phyloP scores from a whole-genome alignment of 1,284 basidiomycete species.

The Phaffia rhodozyma region DNA sequence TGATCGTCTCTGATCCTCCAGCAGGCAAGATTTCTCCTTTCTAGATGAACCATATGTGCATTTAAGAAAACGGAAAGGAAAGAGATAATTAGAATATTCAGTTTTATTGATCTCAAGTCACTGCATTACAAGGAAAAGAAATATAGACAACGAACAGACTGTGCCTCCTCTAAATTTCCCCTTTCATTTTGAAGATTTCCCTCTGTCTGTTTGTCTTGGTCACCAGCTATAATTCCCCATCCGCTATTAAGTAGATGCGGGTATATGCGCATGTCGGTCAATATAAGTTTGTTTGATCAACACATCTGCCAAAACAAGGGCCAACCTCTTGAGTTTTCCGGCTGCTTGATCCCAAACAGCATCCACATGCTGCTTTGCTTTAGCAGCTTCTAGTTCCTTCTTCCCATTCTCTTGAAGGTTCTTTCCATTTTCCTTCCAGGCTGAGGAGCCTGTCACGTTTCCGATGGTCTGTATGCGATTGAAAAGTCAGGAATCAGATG shows the following conservation, averaged over 20 bases:
- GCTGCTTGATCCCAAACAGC: constrained; percentile 26
- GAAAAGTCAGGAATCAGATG: neutral
- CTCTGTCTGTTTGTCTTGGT: constrained; percentile 28
- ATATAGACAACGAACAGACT: no score
- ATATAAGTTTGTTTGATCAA: no score
- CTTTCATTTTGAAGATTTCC: constrained; percentile 33
- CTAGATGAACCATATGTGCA: neutral
- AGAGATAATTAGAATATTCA: constrained; percentile 14
- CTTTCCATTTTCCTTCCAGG: constrained; percentile 27
- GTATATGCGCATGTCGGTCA: no score
- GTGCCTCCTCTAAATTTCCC: constrained; percentile 30
- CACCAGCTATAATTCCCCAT: constrained; percentile 32
- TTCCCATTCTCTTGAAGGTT: constrained; percentile 26
- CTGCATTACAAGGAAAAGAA: no score
- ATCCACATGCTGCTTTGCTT: constrained; percentile 26
- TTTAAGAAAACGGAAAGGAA: constrained; percentile 20
- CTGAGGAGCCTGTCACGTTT: constrained; percentile 10
- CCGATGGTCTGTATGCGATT: constrained; percentile 9
- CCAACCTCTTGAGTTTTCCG: constrained; percentile 33
- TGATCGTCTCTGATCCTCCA: constrained; percentile 24
- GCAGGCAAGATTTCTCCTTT: no score
- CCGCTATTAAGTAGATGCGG: no score
- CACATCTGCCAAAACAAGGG: neutral
- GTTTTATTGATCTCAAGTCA: no score
- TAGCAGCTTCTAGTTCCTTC: constrained; percentile 30